Evolutionary conservation across 2,329 filamentous ascomycete genomes (phyloP).

Genomic region (Xylaria sp.): DNA sequence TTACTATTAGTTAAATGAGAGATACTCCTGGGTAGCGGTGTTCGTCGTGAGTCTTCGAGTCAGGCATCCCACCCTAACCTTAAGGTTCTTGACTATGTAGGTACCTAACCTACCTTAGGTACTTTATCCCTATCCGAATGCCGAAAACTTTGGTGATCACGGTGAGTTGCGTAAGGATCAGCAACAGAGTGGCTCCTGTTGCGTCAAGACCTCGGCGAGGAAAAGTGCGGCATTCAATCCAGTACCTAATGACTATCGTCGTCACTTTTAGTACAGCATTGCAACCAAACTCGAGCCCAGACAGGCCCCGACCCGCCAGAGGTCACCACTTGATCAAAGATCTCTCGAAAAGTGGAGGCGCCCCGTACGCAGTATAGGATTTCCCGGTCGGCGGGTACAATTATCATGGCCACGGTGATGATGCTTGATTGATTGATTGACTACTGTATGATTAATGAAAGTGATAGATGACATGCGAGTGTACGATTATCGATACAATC

Average conservation of each 20-base stretch:
- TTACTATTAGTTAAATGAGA: no score
- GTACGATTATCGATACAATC: neutral
- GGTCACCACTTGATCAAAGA: constrained; percentile 9
- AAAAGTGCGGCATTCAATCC: constrained; percentile 1
- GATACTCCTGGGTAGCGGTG: no score
- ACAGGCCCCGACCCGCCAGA: constrained; percentile 8
- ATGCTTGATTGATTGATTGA: neutral
- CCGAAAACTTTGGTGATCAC: neutral
- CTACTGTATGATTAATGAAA: neutral
- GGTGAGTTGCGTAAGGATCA: constrained; percentile 22
- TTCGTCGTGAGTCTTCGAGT: neutral
- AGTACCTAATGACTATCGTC: neutral
- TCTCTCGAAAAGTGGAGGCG: constrained; percentile 21
- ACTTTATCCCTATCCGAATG: neutral
- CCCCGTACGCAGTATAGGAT: no score
- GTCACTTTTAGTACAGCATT: neutral
- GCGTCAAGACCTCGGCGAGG: constrained; percentile 20
- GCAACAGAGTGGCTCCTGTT: constrained; percentile 23
- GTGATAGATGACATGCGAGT: constrained; percentile 18
- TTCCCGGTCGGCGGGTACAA: constrained; percentile 11
- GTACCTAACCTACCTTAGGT: no score
- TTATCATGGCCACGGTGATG: neutral
- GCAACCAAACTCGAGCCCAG: constrained; percentile 5
- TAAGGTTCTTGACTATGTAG: constrained; percentile 1
- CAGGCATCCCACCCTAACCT: constrained; percentile 7